A percentile compares a stretch with the other conserved stretches of the same genome.
Conservation (phyloP, 2,329 filamentous ascomycete species). For the Trichoderma endophyticum region DNA sequence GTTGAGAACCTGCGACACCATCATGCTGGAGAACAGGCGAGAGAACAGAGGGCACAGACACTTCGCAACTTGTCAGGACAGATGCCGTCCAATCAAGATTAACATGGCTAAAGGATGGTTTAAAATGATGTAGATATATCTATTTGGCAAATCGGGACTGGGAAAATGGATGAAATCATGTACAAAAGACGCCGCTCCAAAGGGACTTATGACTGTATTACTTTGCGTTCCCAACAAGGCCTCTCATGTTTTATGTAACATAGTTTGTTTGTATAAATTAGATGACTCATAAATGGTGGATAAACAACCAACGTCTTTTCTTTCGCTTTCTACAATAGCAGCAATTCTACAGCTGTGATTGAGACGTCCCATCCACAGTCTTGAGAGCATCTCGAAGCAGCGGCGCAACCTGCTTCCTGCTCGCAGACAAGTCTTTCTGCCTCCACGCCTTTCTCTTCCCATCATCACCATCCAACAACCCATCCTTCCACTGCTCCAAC, state of each 20-base stretch:
- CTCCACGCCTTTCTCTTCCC: constrained; percentile 61
- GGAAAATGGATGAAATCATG: neutral
- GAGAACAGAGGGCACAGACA: constrained; percentile 21
- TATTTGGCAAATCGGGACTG: neutral
- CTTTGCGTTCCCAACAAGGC: neutral
- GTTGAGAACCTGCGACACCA: constrained; percentile 28
- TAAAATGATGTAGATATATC: neutral
- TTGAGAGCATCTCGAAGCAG: constrained; percentile 58
- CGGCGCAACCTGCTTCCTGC: constrained; percentile 67
- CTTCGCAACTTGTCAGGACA: constrained; percentile 15
- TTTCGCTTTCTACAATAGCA: neutral
- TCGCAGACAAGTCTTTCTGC: constrained; percentile 60
- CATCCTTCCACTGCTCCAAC: constrained; percentile 53
- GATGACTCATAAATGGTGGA: neutral
- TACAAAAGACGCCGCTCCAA: neutral
- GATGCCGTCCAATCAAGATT: neutral
- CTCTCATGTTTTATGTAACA: neutral
- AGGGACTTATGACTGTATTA: neutral
- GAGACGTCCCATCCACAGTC: constrained; percentile 18
- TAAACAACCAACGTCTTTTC: neutral
- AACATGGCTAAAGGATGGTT: neutral
- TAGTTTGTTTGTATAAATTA: neutral
- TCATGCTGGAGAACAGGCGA: constrained; percentile 13
- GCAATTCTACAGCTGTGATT: neutral
- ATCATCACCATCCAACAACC: constrained; percentile 42